Evolutionary conservation across 2,329 filamentous ascomycete genomes (phyloP), one percentile per base, ranked within the genome.

Genomic region (Colletotrichum tamarilloi): DNA sequence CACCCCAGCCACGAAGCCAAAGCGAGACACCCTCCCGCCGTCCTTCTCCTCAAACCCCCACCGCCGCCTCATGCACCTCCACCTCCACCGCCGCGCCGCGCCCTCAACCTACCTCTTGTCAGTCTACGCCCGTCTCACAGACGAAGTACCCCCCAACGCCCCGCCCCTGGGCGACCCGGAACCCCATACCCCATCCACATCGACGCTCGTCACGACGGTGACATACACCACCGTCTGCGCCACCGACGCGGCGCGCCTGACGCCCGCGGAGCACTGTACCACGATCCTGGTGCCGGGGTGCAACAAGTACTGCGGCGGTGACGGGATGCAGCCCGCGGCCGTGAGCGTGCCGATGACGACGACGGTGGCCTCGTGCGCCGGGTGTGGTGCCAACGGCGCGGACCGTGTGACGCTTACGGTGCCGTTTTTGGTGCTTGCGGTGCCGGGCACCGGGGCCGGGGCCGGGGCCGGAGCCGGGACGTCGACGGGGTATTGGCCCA

Each of bases 91-190:
- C 35, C 79, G 79, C 38, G 81, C 80, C 14, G 76, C 77, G 3
- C 78, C 80, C 4, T 74, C 76, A 0, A 74, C 76, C 53, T 76
- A 80, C 52, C 80, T 87, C 7, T 79, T 88, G 22, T 87, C 83
- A 2, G 77, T 88, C 14, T 88, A 87, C 78, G 85, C 80, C 57
- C 78, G 81, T 67, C 74, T 84, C 14, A 72, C 75, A 28, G 76
- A 77, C 38, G 79, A 82, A 35, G 72, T 72, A 4, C 74, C 75
- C 35, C 81, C 76, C 35, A 79, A 76, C 1, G 78, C 69, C 4
- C 84, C 85, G 1, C 85, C 84, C 1, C 26, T 75, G 59, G 74
- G 74, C 16, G 73, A 75, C 77, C 76, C 1, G 78, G 78, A 74
- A 77, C 78, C 22, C 76, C 79, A 76, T 24, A 79, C 79, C 80